A percentile compares a stretch with the other conserved stretches of the same genome.
These are phyloP conservation scores for Tolypocladium ophioglossoides DNA, from an alignment of 2,329 filamentous ascomycete genomes.

Conservation along the genomic window DNA sequence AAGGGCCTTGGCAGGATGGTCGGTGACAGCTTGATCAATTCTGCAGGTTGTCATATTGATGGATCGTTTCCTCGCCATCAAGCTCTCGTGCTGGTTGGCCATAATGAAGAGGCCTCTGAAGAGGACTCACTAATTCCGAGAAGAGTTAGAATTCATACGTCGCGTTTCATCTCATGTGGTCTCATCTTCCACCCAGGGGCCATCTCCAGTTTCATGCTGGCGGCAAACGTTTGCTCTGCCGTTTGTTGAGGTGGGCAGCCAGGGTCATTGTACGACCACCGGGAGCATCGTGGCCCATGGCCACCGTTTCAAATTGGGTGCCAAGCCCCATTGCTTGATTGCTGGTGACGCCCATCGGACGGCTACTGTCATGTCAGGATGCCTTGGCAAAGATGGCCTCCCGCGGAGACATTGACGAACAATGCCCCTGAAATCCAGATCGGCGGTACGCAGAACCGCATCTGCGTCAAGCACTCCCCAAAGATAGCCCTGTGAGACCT, in stretches of 20 bases:
- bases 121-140: too few species aligned
- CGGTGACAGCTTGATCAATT: not conserved
- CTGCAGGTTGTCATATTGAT: not conserved
- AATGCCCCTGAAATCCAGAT: not conserved
- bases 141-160: not conserved
- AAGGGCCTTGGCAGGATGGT: not conserved
- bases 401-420: not conserved
- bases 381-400: not conserved
- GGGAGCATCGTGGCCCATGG: not conserved
- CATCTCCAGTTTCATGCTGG: not conserved
- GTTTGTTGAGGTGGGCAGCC: not conserved
- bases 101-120: not conserved
- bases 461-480: not conserved
- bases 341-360: not conserved
- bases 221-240: not conserved
- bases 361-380: not conserved
- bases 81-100: not conserved
- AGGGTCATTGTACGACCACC: not conserved
- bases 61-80: not conserved
- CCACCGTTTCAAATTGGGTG: not conserved
- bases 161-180: not conserved
- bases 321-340: slow-evolving; percentile 1
- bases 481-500: not conserved
- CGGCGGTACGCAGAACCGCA: not conserved
- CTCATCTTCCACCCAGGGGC: not conserved